A percentile compares a stretch with the other conserved stretches of the same genome.
These are phyloP conservation scores for Aspergillus sp. DNA, from an alignment of 2,329 filamentous ascomycete species.

Conservation along the genomic window DNA sequence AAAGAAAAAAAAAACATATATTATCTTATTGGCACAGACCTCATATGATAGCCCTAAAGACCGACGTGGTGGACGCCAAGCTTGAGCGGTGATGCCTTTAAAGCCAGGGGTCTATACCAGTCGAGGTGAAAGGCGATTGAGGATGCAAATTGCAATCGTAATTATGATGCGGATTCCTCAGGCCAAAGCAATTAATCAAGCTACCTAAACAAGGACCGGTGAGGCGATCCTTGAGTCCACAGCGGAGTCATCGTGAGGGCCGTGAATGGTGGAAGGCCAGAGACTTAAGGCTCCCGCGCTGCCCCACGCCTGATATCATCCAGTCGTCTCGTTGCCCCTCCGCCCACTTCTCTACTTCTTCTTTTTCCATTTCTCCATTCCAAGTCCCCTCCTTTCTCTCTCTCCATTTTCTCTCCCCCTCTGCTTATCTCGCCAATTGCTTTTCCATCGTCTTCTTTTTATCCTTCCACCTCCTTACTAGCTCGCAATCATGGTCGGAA, in stretches of 20 bases:
- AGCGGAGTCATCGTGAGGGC: background rate
- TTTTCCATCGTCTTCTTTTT: background rate
- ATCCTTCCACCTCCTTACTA: background rate
- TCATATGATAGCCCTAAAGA: too few species aligned
- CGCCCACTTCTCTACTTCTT: conserved; percentile 11
- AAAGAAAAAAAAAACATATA: too few species aligned
- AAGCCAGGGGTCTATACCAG: too few species aligned
- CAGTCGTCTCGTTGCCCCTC: background rate
- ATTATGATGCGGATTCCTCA: background rate
- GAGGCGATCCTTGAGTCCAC: conserved; percentile 5
- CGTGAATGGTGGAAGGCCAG: background rate
- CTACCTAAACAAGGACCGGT: conserved; percentile 12
- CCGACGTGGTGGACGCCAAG: background rate
- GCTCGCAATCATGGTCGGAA: conserved; percentile 58
- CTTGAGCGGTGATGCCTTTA: background rate
- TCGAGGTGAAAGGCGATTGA: too few species aligned
- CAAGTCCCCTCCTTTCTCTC: background rate
- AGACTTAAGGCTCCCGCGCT: background rate
- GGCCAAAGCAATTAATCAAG: background rate
- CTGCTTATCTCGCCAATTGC: too few species aligned
- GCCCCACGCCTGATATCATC: conserved; percentile 9
- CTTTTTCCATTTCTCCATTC: background rate
- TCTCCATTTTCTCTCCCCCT: conserved; percentile 8
- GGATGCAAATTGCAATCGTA: too few species aligned
- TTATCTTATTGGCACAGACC: too few species aligned